Base-by-base conservation (phyloP, 495 filamentous ascomycete genomes). In the Hypoxylon rickii region DNA sequence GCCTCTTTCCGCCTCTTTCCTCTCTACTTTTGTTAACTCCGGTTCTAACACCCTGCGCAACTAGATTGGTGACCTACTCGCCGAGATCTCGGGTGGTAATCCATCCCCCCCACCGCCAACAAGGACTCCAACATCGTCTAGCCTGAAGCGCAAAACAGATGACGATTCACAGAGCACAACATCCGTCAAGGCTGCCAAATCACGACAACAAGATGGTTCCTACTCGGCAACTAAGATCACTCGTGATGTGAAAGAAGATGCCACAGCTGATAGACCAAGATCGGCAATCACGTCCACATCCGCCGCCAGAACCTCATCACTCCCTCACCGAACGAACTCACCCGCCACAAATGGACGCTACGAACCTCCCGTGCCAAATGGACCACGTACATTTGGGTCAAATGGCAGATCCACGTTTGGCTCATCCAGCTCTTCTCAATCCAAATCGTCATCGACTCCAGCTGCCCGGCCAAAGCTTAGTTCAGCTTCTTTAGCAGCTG, bases 21-120 rank as follows among this genome's bases (percentile, higher is more conserved):
- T 29, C 20, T 40, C 18, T 3, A 38, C 3, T 7, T 3, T 13
- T 43, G 32, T 24, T 44, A 19, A 33, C n/a, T 15, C 33, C 16
- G 40, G 32, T 44, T 47, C 62, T 66, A 66, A 68, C 55, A 18
- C 36, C 13, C 41, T 55, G 52, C 44, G 60, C 47, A 53, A 32
- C 32, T 45, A 78, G 79, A 82, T 83, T 56, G 61, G 70, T 21
- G 80, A 83, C 37, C 70, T 83, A 24, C 74, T 83, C 31, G 80
- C 79, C 46, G 74, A 77, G 60, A 83, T 83, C 53, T 76, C 70
- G 29, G 80, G 80, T 48, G 79, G 74, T 13, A 62, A 74, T 60
- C 58, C 75, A 15, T 51, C 63, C 13, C 56, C 73, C 15, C 67
- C 73, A 16, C 53, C 73, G 22, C 67, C 65, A 3, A 54, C 55